These are phyloP conservation scores for Vaccinium macrocarpon DNA, from an alignment of 148 eudicot genomes.

Conservation along the genomic window DNA sequence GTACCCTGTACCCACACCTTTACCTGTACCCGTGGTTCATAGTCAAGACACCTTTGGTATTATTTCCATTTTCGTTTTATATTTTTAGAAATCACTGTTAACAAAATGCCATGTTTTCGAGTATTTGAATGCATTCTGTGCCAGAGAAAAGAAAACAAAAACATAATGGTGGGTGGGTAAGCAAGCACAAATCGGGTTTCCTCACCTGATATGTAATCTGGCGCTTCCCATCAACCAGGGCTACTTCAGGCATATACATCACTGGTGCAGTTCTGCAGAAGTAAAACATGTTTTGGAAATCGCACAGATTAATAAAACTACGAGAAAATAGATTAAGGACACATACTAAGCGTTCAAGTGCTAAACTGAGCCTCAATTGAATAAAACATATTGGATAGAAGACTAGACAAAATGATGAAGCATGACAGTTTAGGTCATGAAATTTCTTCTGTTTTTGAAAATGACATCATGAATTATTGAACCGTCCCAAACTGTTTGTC, in stretches of 20 bases:
- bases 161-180: neutral
- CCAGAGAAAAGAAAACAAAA: neutral
- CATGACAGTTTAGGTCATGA: neutral
- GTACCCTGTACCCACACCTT: neutral
- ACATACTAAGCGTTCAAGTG: neutral
- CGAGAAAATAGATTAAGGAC: neutral
- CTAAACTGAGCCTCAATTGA: neutral
- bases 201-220: conserved; percentile 56
- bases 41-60: neutral
- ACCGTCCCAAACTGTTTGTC: neutral
- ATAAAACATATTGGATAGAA: neutral
- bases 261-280: conserved; percentile 38
- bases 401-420: neutral
- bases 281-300: neutral
- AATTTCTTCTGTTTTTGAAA: no score
- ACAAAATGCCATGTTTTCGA: neutral
- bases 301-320: neutral
- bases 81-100: neutral
- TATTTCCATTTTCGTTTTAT: neutral
- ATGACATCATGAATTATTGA: neutral
- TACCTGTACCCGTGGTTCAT: neutral
- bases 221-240: conserved; percentile 65
- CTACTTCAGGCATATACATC: conserved; percentile 47
- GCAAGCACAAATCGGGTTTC: neutral
- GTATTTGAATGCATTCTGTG: neutral